A percentile compares a stretch with the other conserved stretches of the same genome.
phyloP scores from a whole-genome alignment of 176 grass and related monocot species.

The Paspalum vaginatum region DNA sequence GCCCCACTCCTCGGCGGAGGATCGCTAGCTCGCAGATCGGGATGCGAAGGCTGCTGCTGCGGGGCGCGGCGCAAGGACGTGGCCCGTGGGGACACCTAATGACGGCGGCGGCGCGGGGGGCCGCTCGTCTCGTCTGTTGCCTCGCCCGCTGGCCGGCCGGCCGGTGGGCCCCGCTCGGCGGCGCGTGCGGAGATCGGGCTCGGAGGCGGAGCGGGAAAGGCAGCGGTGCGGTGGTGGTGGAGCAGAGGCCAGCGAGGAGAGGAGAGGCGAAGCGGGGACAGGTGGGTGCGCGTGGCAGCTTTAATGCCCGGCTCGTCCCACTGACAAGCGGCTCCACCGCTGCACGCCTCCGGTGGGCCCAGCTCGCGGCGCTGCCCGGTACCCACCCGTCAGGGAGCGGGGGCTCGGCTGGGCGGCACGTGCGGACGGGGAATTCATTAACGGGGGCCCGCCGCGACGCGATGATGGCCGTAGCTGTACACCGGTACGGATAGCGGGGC shows the following conservation, averaged over 20 bases:
- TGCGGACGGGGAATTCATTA: too few relatives aligned
- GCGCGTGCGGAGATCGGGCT: slow-evolving; percentile 35
- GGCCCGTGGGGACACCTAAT: neutral
- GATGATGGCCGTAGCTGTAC: slow-evolving; percentile 16
- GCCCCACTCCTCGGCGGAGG: slow-evolving; percentile 30
- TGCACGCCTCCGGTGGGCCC: too few relatives aligned
- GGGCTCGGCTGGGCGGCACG: neutral
- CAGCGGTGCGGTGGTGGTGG: slow-evolving; percentile 32
- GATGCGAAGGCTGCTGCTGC: neutral
- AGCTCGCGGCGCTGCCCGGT: too few relatives aligned
- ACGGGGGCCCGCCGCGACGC: too few relatives aligned
- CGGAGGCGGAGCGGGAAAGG: slow-evolving; percentile 25
- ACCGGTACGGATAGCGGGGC: too few relatives aligned
- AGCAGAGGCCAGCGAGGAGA: slow-evolving; percentile 14
- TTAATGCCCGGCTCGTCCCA: neutral
- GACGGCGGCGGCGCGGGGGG: neutral
- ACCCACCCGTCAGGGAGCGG: neutral
- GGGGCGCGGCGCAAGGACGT: neutral
- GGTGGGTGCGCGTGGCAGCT: neutral
- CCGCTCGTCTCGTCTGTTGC: neutral
- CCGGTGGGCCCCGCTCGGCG: slow-evolving; percentile 15
- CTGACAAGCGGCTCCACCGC: slow-evolving; percentile 43
- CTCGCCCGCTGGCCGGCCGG: too few relatives aligned
- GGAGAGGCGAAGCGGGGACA: neutral
- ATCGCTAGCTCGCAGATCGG: slow-evolving; percentile 42